Percentiles rank a stretch among this genome's conserved stretches.
Conservation (phyloP, 2,329 filamentous ascomycete species). For the Metarhizium robertsii region DNA sequence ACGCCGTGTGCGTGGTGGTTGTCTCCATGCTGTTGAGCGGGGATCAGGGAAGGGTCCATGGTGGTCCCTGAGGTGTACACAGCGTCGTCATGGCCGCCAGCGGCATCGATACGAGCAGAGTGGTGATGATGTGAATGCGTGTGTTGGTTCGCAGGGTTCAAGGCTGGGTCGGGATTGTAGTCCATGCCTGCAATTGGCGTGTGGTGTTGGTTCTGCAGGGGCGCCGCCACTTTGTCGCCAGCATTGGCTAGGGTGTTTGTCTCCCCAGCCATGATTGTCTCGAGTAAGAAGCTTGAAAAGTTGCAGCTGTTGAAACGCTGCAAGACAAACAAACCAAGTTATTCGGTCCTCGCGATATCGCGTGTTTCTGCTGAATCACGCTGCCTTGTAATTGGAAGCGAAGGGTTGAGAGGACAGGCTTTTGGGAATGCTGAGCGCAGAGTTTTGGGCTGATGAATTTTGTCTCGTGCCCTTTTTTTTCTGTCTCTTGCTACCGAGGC, state of each 20-base stretch:
- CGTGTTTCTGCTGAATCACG: neutral
- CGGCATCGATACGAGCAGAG: conserved; percentile 22
- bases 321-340: neutral
- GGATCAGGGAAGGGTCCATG: conserved; percentile 24
- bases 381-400: neutral
- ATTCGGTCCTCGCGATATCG: neutral
- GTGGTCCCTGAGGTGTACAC: conserved; percentile 36
- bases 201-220: neutral
- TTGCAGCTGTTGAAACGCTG: conserved; percentile 1
- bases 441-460: neutral
- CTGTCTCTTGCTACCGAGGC: conserved; percentile 1
- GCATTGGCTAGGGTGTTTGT: neutral
- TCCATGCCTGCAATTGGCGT: conserved; percentile 9
- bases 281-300: neutral
- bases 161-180: conserved; percentile 22
- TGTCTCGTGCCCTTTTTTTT: neutral
- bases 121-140: conserved; percentile 34
- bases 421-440: neutral
- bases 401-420: neutral
- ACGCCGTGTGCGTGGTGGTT: conserved; percentile 13
- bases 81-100: conserved; percentile 28
- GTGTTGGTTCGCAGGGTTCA: conserved; percentile 32
- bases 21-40: conserved; percentile 21
- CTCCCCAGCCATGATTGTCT: neutral
- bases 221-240: neutral